A percentile compares a stretch with the other conserved stretches of the same genome.
phyloP scores from a whole-genome alignment of 2,329 filamentous ascomycete genomes.

The Akanthomyces lecanii region DNA sequence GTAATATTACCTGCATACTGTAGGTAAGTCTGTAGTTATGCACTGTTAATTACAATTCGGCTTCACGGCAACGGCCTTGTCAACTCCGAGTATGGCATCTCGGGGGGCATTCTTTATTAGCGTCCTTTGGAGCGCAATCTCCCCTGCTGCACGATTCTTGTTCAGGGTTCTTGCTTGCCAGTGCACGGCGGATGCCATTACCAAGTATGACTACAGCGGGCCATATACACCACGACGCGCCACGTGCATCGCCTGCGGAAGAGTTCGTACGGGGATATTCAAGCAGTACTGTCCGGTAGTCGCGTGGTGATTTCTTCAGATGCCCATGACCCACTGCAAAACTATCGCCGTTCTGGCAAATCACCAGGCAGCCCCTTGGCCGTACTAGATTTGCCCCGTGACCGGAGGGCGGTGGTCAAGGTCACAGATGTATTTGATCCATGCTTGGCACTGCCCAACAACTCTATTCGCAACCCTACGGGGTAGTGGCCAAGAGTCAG shows the following conservation, averaged over 20 bases:
- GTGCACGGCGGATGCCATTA: not conserved
- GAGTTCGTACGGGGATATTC: not conserved
- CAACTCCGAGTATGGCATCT: no score
- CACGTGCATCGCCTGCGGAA: not conserved
- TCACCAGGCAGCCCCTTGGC: not conserved
- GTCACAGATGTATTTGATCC: not conserved
- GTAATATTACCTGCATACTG: no score
- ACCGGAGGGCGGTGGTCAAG: not conserved
- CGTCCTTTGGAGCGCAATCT: no score
- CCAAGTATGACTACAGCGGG: not conserved
- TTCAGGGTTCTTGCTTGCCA: not conserved
- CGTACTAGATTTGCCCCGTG: not conserved
- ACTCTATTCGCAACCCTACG: not conserved
- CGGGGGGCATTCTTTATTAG: no score
- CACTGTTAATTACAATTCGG: no score
- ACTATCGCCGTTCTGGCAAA: not conserved
- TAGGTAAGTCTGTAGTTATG: no score
- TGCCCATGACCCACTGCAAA: not conserved
- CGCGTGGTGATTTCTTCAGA: not conserved
- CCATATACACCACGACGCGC: no score
- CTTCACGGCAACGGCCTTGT: no score
- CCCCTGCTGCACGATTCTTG: no score
- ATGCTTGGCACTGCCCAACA: not conserved
- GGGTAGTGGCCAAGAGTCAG: no score
- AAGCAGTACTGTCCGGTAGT: not conserved